phyloP scores from a whole-genome alignment of 495 filamentous ascomycete species.

The Margaritispora aquatica region DNA sequence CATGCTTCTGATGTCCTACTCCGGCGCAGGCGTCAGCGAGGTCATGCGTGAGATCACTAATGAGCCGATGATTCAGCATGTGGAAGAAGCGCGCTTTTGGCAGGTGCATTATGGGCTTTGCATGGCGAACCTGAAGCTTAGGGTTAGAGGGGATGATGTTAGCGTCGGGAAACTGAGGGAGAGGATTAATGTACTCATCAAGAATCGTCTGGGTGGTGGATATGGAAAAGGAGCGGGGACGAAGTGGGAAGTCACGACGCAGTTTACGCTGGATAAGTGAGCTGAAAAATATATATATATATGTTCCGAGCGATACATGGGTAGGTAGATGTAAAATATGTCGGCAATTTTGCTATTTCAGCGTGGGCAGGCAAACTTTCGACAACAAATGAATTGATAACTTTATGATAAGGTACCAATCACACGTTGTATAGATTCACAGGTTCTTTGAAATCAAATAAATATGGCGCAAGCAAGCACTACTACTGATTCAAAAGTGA shows the following conservation, averaged over 20 bases:
- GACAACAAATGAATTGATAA: neutral
- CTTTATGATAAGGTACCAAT: too few relatives aligned
- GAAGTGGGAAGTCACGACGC: slow-evolving; percentile 75
- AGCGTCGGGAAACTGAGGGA: slow-evolving; percentile 64
- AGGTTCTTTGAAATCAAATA: too few relatives aligned
- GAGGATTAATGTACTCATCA: slow-evolving; percentile 68
- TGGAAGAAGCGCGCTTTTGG: slow-evolving; percentile 94
- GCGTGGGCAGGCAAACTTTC: too few relatives aligned
- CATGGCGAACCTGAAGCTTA: slow-evolving; percentile 88
- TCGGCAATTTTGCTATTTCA: neutral
- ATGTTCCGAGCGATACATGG: too few relatives aligned
- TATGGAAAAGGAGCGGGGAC: slow-evolving; percentile 73
- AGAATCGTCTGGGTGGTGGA: slow-evolving; percentile 79
- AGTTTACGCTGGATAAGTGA: slow-evolving; percentile 20
- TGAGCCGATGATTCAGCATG: slow-evolving; percentile 64
- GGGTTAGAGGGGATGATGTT: slow-evolving; percentile 55
- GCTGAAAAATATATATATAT: neutral
- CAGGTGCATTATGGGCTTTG: slow-evolving; percentile 96
- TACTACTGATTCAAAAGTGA: too few relatives aligned
- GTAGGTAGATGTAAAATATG: too few relatives aligned
- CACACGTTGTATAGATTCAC: slow-evolving; percentile 6
- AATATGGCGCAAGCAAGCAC: too few relatives aligned
- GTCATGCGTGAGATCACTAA: slow-evolving; percentile 79
- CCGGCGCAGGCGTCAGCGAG: slow-evolving; percentile 56
- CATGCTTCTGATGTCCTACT: slow-evolving; percentile 93